Evolutionary conservation across 768 basidiomycete species (phyloP), one percentile per base, ranked within the genome.

Genomic region (Gymnopilus dilepis): DNA sequence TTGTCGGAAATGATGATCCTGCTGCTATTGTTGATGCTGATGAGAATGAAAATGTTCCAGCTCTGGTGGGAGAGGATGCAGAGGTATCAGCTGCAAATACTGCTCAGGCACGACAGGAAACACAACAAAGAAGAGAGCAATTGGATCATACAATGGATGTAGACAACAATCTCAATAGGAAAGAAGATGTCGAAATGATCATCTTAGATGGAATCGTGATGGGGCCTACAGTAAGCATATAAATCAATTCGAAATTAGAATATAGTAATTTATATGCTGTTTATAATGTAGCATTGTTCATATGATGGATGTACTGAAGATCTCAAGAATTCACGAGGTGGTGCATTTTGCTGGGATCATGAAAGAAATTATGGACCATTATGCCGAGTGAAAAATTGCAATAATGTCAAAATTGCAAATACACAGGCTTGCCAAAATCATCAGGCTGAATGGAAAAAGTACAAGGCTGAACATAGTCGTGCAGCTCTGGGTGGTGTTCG

Each of bases 151-250:
- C 9, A 15, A 53, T 53, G 52, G 21, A 37, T 38, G 24, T 40
- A 6, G 34, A 53, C 38, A 15, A 37, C 24, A n/a, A n/a, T n/a
- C n/a, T n/a, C n/a, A n/a, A n/a, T n/a, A n/a, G n/a, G n/a, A n/a
- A n/a, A n/a, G 52, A 11, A 6, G 1, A 4, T 24, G 52, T 53
- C 3, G 61, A 15, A 40, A 62, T 67, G 63, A 50, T 47, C 4
- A 61, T 67, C 2, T 9, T 65, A 7, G 63, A 64, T 67, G 66
- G 63, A 19, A 52, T 62, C 53, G 58, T 67, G 3, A 60, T 60
- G 47, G 58, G 47, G 2, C 57, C 60, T 22, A 56, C 31, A 15
- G 52, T 53, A 53, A 13, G 34, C 26, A 8, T 51, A 21, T 21
- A 22, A 34, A 38, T 24, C 17, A 22, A 22, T 24, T 48, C 3